Evolutionary conservation across 2,329 filamentous ascomycete genomes (phyloP).

Genomic region (Aspergillus latus): DNA sequence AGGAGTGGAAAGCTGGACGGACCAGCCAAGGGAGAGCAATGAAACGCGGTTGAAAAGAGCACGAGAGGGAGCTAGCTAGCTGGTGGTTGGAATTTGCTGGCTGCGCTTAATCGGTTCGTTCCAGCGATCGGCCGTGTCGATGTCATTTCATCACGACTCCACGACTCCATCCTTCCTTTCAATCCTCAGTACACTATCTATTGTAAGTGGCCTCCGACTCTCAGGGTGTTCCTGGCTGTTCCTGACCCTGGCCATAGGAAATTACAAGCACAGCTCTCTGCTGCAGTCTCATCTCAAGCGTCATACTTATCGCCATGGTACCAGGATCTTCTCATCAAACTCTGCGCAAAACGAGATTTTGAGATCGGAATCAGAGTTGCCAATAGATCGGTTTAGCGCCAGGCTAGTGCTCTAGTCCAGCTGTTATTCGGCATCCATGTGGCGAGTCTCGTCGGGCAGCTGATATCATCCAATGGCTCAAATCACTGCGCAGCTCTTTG

Average conservation of each 20-base stretch:
- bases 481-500: not conserved
- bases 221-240: not conserved
- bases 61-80: not conserved
- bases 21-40: not conserved
- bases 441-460: not conserved
- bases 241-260: not conserved
- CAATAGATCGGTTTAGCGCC: slow-evolving; percentile 17
- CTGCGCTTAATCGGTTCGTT: not conserved
- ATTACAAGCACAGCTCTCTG: not conserved
- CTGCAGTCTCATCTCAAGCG: not conserved
- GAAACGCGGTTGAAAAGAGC: not conserved
- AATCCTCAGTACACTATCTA: not conserved
- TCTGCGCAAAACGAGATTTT: not conserved
- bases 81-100: not conserved
- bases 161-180: not conserved
- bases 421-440: not conserved
- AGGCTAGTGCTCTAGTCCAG: not conserved
- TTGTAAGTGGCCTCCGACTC: no score
- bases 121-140: not conserved
- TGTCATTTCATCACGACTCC: not conserved
- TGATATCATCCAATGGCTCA: not conserved
- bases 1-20: not conserved
- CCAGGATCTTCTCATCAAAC: not conserved
- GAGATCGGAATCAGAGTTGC: slow-evolving; percentile 5
- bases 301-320: not conserved